Conservation (phyloP, 1,284 basidiomycete genomes). For the Acaromyces ingoldii region DNA sequence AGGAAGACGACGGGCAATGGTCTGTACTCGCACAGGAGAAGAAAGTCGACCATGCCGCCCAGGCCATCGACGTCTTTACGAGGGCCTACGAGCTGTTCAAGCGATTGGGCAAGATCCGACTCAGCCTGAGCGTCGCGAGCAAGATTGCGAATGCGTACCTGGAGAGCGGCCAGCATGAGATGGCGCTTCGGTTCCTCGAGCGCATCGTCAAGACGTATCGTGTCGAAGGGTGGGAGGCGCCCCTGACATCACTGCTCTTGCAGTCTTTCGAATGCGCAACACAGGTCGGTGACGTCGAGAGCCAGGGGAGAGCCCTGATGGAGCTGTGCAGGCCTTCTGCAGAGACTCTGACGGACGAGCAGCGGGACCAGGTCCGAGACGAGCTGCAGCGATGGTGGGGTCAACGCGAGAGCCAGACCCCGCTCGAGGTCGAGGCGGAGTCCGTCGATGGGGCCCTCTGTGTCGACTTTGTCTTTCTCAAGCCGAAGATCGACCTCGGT, state of each 20-base stretch:
- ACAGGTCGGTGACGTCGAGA: conserved; percentile 12
- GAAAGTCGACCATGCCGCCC: conserved; percentile 29
- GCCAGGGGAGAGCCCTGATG: conserved; percentile 9
- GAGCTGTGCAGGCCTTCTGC: conserved; percentile 5
- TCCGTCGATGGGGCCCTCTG: conserved; percentile 4
- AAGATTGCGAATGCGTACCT: conserved; percentile 29
- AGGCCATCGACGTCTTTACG: not conserved
- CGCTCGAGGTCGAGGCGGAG: conserved; percentile 4
- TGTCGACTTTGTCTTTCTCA: conserved; percentile 8
- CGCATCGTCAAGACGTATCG: conserved; percentile 30
- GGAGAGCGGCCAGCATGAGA: conserved; percentile 19
- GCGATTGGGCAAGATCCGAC: conserved; percentile 11
- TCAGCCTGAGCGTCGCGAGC: conserved; percentile 25
- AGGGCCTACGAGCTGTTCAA: conserved; percentile 36
- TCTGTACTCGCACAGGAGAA: conserved; percentile 30
- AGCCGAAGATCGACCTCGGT: conserved; percentile 2
- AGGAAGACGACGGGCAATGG: conserved; percentile 4
- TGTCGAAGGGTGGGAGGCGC: conserved; percentile 15
- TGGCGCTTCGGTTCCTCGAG: conserved; percentile 39
- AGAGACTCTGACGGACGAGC: not conserved
- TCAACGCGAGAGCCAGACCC: too few relatives aligned
- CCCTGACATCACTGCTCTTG: conserved; percentile 12
- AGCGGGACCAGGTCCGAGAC: not conserved
- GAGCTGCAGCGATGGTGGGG: not conserved
- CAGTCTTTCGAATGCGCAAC: conserved; percentile 17